A percentile compares a stretch with the other conserved stretches of the same genome.
Conservation (phyloP, 192 early-diverging fungal genomes). For the Backusella luteola region DNA sequence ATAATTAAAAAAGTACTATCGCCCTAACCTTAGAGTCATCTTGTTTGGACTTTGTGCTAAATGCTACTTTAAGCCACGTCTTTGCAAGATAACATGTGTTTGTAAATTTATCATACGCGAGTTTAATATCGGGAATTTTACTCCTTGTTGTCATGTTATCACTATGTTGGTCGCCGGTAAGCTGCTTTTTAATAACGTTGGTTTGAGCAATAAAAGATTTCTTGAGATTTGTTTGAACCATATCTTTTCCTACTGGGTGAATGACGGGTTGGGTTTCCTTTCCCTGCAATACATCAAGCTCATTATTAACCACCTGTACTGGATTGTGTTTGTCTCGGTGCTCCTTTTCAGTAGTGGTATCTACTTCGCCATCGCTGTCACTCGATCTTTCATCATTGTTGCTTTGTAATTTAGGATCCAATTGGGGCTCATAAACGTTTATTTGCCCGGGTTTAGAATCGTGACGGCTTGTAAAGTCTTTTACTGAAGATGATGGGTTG, state of each 20-base stretch:
- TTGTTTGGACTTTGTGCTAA: not conserved
- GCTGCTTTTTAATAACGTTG: not conserved
- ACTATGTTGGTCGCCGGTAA: not conserved
- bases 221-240: not conserved
- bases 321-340: not conserved
- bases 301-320: not conserved
- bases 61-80: not conserved
- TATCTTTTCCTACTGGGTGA: not conserved
- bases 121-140: not conserved
- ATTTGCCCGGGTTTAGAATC: not conserved
- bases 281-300: not conserved
- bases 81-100: not conserved
- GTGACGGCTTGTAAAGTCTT: not conserved
- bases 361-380: not conserved
- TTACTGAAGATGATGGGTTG: not conserved
- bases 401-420: not conserved
- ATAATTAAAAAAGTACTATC: not conserved
- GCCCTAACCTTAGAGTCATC: not conserved
- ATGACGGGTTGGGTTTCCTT: not conserved
- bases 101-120: not conserved
- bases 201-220: not conserved
- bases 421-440: not conserved
- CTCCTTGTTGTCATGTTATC: not conserved
- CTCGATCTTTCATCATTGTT: not conserved
- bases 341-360: not conserved